These are phyloP conservation scores for Colletotrichum incanum DNA, from an alignment of 2,329 filamentous ascomycete genomes.

Conservation along the genomic window DNA sequence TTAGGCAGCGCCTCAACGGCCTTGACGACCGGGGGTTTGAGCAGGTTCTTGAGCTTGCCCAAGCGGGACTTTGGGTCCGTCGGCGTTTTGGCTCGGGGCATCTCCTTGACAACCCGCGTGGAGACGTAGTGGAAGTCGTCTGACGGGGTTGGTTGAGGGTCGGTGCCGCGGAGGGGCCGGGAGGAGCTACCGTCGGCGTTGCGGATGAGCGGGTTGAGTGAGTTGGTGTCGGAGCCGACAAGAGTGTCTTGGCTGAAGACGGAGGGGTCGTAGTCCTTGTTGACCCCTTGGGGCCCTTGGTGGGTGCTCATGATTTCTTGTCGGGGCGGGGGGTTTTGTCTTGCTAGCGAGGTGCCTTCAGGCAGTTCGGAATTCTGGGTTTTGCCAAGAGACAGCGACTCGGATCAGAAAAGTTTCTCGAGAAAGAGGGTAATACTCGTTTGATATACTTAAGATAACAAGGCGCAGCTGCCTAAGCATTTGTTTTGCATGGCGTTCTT, in stretches of 20 bases:
- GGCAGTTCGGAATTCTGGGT: neutral
- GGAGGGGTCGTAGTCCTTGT: constrained; percentile 5
- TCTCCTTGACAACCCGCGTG: constrained; percentile 38
- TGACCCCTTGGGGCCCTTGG: neutral
- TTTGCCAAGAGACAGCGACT: too few relatives aligned
- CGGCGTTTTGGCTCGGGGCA: constrained; percentile 28
- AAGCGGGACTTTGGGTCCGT: constrained; percentile 25
- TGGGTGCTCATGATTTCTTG: neutral
- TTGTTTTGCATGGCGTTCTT: neutral
- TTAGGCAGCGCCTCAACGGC: constrained; percentile 33
- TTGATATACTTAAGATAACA: neutral
- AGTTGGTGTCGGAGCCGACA: constrained; percentile 32
- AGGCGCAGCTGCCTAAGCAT: neutral
- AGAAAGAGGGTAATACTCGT: neutral
- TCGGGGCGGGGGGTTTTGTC: neutral
- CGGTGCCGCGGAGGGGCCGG: constrained; percentile 20
- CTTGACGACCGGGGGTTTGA: constrained; percentile 41
- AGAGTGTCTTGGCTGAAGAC: constrained; percentile 37
- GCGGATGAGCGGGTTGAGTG: constrained; percentile 21
- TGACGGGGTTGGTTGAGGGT: constrained; percentile 15
- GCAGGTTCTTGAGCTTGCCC: constrained; percentile 32
- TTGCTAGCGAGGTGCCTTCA: neutral
- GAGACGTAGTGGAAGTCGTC: constrained; percentile 39
- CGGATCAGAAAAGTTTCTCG: neutral
- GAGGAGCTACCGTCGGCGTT: neutral